Base-by-base conservation (phyloP, 2,329 filamentous ascomycete species). In the Furcasterigmium furcatum region DNA sequence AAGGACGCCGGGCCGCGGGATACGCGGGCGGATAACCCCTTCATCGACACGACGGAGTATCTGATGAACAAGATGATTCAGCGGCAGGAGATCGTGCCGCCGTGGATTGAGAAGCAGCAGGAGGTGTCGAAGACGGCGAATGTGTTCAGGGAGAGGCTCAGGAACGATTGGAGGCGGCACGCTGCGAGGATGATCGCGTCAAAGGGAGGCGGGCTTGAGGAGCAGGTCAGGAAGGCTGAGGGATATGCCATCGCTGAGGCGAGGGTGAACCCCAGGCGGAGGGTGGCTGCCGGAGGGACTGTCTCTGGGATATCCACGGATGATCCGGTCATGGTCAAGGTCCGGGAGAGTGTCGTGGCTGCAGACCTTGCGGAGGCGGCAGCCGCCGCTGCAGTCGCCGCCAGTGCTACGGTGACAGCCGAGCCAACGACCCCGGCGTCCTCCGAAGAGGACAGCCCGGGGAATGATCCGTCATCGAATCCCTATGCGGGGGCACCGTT, bases 31-130 rank as follows among this genome's bases (percentile, higher is more conserved):
- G 86, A 85, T 55, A 95, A 87, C 55, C 91, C 94, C 0, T 97
- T 95, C 58, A 82, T 97, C 46, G 90, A 97, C 60, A 97, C 92
- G 1, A 97, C 94, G 0, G 92, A 97, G 66, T 96, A 96, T 63
- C 88, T 97, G 57, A 87, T 97, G 86, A 97, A 99, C 68, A 94
- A 95, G 68, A 96, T 97, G 72, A 96, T 99, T 52, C 88, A 96
- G 68, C 86, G 87, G 47, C 94, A 99, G 65, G 91, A 96, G 18
- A 88, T 97, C 48, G 89, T 95, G 1, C 94, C 94, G 1, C 92
- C 92, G 0, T 99, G 94, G 94, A 97, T 99, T 48, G 94, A 99
- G 67, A 97, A 96, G 68, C 94, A 99, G 64, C 92, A 97, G 61
- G 91, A 96, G 58, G 71, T 97, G 6, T 77, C 83, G 10, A 82